Conservation (phyloP, 1,284 basidiomycete genomes). For the Cystobasidium slooffiae region DNA sequence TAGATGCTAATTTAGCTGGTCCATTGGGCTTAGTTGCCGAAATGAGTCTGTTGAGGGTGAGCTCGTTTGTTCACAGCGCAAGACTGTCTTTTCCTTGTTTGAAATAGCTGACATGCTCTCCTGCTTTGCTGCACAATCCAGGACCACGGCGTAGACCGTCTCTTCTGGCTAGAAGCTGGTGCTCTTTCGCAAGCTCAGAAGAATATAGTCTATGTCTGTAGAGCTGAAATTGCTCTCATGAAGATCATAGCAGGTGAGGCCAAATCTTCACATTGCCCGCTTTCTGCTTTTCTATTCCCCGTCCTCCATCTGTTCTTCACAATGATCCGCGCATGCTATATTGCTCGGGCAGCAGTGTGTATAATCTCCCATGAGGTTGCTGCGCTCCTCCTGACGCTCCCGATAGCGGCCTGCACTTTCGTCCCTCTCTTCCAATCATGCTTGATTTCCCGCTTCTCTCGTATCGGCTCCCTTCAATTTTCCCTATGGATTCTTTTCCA, state of each 20-base stretch:
- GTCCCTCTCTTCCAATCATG: neutral
- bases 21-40: constrained; percentile 92
- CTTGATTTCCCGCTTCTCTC: neutral
- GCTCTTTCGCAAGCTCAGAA: constrained; percentile 77
- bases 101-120: neutral
- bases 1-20: constrained; percentile 85
- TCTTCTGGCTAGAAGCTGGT: constrained; percentile 97
- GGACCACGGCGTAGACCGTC: constrained; percentile 98
- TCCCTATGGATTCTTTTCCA: too few species aligned
- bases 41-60: constrained; percentile 84
- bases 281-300: neutral
- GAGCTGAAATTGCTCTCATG: constrained; percentile 82
- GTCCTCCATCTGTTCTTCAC: neutral
- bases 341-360: too few species aligned
- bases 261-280: neutral
- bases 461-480: neutral
- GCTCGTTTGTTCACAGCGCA: constrained; percentile 36
- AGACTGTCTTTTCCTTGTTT: neutral
- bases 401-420: too few species aligned
- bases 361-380: too few species aligned
- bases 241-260: constrained; percentile 83
- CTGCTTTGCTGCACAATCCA: constrained; percentile 56
- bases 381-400: too few species aligned
- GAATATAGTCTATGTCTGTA: constrained; percentile 91
- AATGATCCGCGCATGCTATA: too few species aligned